Evolutionary conservation across 208 protist species (phyloP).

Genomic region (Trypanosoma caninum): DNA sequence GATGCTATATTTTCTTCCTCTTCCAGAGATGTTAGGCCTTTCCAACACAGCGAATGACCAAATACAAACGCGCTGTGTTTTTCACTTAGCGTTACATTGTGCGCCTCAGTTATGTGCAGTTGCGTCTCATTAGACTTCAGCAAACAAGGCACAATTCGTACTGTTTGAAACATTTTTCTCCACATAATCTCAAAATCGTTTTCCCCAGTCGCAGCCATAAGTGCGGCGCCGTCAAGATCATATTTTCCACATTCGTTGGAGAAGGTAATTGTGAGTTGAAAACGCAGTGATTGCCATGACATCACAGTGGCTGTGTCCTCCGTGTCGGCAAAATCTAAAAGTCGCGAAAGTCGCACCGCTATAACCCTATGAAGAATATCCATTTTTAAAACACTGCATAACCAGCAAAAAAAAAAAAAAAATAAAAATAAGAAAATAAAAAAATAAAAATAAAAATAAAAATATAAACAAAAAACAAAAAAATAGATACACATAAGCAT

Average conservation of each 20-base stretch:
- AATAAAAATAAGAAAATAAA: not conserved
- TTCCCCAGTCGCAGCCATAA: conserved; percentile 38
- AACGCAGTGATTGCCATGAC: conserved; percentile 39
- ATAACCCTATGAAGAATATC: conserved; percentile 32
- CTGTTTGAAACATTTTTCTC: conserved; percentile 36
- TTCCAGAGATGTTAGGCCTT: no score
- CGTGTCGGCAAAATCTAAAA: not conserved
- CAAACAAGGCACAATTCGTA: conserved; percentile 35
- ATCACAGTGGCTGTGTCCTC: conserved; percentile 19
- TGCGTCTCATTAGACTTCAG: not conserved
- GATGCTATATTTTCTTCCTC: no score
- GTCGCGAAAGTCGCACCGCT: conserved; percentile 27
- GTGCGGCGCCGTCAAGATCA: conserved; percentile 21
- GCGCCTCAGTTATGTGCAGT: no score
- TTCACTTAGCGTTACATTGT: no score
- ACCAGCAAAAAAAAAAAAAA: not conserved
- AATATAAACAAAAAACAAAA: conserved; percentile 4
- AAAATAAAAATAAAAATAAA: not conserved
- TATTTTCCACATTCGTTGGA: conserved; percentile 27
- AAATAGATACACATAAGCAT: not conserved
- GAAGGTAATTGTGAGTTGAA: conserved; percentile 37
- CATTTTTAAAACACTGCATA: conserved; percentile 17
- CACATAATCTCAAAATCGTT: conserved; percentile 43
- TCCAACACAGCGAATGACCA: no score
- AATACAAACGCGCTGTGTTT: not conserved